Percentiles rank a stretch among this genome's conserved stretches.
These are phyloP conservation scores for Podaxis sp. DNA, from an alignment of 768 basidiomycete species.

Conservation along the genomic window DNA sequence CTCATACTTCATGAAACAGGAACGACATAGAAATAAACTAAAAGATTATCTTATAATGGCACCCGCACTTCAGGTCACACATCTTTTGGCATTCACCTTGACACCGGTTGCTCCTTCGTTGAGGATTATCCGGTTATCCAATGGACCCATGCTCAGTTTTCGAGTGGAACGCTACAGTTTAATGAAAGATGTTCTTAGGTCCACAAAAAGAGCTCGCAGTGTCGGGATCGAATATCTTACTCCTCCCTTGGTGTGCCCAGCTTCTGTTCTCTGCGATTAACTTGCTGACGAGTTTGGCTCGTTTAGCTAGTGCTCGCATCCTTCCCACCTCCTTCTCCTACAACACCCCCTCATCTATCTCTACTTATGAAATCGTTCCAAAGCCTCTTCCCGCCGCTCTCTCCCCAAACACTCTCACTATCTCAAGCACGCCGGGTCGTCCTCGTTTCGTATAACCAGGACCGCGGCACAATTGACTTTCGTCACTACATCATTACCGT, in stretches of 20 bases:
- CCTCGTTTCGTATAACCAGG: conserved; percentile 87
- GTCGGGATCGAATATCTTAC: conserved; percentile 89
- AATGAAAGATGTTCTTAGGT: conserved; percentile 77
- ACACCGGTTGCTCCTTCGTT: conserved; percentile 84
- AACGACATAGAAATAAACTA: conserved; percentile 84
- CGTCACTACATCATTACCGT: conserved; percentile 96
- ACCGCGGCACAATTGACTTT: conserved; percentile 84
- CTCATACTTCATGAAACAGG: conserved; percentile 47
- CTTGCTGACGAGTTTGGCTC: not conserved
- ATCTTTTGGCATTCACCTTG: conserved; percentile 89
- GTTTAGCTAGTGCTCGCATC: conserved; percentile 88
- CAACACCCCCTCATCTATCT: conserved; percentile 79
- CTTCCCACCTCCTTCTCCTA: conserved; percentile 73
- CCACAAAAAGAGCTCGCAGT: conserved; percentile 65
- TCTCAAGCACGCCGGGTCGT: conserved; percentile 94
- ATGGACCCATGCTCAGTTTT: conserved; percentile 93
- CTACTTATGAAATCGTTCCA: conserved; percentile 97
- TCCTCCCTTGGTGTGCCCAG: conserved; percentile 75
- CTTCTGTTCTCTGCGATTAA: not conserved
- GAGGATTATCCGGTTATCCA: conserved; percentile 81
- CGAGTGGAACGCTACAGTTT: conserved; percentile 90
- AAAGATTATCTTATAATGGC: conserved; percentile 95
- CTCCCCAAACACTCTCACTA: conserved; percentile 74
- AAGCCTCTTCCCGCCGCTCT: conserved; percentile 91
- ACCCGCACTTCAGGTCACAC: conserved; percentile 87